Base-by-base conservation (phyloP, 2,329 filamentous ascomycete genomes). In the Trichoderma atrobrunneum region DNA sequence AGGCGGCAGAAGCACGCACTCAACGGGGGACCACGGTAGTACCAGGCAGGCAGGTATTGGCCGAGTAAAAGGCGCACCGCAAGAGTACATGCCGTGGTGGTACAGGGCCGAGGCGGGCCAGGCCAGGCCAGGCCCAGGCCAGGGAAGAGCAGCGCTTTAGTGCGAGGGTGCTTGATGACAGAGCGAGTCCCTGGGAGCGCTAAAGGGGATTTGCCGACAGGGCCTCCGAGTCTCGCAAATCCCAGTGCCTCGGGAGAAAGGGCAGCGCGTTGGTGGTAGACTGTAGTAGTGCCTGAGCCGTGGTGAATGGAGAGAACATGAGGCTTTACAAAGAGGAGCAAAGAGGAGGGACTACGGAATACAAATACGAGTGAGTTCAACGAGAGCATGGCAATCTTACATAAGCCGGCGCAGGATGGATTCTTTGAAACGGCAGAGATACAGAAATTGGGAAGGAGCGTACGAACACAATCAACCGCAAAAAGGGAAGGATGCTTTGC, bases 191-290 rank as follows among this genome's bases (percentile, higher is more conserved):
- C 62, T 54, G 21, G 34, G 34, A 43, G 65, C 65, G 54, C 65
- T 68, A 68, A 59, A 59, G 51, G 65, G 65, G 34, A 68, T 59
- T 68, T 68, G 54, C 65, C 65, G 65, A 48, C 65, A 43, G 51
- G 51, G 54, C 18, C 39, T 18, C 65, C 12, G 54, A 16, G 36
- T 16, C 28, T 60, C 39, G 39, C 39, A 43, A 43, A 43, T 43
- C 39, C 18, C 39, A 43, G 39, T 39, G 39, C 60, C 34, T 36
- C 24, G 24, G 60, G 14, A 7, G 39, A n/a, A 63, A 26, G 36
- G 61, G 24, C 59, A 26, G 32, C 59, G 32, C 32, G 32, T 16
- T 21, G 28, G 28, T 5, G 28, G 56, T 11, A 57, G 54, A 7
- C 2, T 12, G 32, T 14, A 36, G 36, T 36, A 36, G 14, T 7